Conservation (phyloP, 164 flowering plant species). For the Buxus sempervirens region DNA sequence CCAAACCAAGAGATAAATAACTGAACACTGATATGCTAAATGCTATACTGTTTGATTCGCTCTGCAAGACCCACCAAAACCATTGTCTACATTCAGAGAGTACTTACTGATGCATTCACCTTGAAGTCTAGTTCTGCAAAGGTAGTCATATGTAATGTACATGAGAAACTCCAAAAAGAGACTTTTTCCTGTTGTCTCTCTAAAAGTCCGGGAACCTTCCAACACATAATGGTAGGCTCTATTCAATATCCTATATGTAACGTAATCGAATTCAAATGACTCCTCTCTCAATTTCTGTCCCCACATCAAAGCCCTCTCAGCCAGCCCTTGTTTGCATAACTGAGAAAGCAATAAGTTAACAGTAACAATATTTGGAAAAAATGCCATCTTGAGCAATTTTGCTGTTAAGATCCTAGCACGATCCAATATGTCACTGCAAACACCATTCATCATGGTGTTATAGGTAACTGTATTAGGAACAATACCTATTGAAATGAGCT, state of each 20-base stretch:
- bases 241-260: slow-evolving; percentile 50
- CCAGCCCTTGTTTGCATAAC: slow-evolving; percentile 69
- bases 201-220: slow-evolving; percentile 22
- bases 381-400: slow-evolving; percentile 81
- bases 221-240: slow-evolving; percentile 38
- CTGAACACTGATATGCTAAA: no score
- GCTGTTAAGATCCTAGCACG: slow-evolving; percentile 71
- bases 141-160: slow-evolving; percentile 69
- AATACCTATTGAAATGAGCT: slow-evolving; percentile 63
- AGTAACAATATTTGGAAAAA: slow-evolving; percentile 75
- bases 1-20: no score
- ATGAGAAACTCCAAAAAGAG: slow-evolving; percentile 79
- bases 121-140: slow-evolving; percentile 33
- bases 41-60: not conserved
- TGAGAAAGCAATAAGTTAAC: slow-evolving; percentile 69
- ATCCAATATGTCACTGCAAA: slow-evolving; percentile 67
- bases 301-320: slow-evolving; percentile 71
- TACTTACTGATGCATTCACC: slow-evolving; percentile 10
- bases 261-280: slow-evolving; percentile 57
- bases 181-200: slow-evolving; percentile 41
- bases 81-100: slow-evolving; percentile 13
- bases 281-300: slow-evolving; percentile 54
- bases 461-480: slow-evolving; percentile 79
- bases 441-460: slow-evolving; percentile 71
- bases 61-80: slow-evolving; percentile 8